Evolutionary conservation across 768 basidiomycete genomes (phyloP).

Genomic region (Lactarius pseudohatsudake): DNA sequence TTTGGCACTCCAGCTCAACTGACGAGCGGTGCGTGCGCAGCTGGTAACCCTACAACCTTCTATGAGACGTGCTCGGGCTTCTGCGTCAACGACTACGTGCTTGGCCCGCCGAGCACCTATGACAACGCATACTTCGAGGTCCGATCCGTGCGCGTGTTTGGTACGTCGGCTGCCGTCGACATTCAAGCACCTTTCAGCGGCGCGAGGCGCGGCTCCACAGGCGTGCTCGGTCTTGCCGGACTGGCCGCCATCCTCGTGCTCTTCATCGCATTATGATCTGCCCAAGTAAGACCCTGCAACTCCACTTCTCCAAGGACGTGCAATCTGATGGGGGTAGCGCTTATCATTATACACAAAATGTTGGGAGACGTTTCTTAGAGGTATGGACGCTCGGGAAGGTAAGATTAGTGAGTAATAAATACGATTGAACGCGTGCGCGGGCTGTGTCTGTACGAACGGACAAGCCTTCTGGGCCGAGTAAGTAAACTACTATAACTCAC

Average conservation of each 20-base stretch:
- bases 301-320: not conserved
- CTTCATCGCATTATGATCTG: constrained; percentile 9
- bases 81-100: constrained; percentile 38
- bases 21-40: constrained; percentile 6
- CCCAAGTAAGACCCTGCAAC: not conserved
- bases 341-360: not conserved
- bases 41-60: constrained; percentile 15
- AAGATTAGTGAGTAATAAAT: too few species aligned
- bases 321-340: not conserved
- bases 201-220: not conserved
- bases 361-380: not conserved
- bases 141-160: constrained; percentile 38
- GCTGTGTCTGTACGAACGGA: too few species aligned
- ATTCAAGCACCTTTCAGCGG: not conserved
- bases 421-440: too few species aligned
- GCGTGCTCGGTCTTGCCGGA: not conserved
- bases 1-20: constrained; percentile 13
- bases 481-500: too few species aligned
- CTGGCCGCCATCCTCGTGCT: not conserved
- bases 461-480: too few species aligned
- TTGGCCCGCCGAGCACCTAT: constrained; percentile 36
- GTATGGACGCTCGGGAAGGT: too few species aligned
- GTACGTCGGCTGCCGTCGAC: constrained; percentile 10
- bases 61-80: constrained; percentile 21
- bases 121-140: constrained; percentile 45